phyloP scores from a whole-genome alignment of 163 green algal species.

The Scenedesmus sp. region DNA sequence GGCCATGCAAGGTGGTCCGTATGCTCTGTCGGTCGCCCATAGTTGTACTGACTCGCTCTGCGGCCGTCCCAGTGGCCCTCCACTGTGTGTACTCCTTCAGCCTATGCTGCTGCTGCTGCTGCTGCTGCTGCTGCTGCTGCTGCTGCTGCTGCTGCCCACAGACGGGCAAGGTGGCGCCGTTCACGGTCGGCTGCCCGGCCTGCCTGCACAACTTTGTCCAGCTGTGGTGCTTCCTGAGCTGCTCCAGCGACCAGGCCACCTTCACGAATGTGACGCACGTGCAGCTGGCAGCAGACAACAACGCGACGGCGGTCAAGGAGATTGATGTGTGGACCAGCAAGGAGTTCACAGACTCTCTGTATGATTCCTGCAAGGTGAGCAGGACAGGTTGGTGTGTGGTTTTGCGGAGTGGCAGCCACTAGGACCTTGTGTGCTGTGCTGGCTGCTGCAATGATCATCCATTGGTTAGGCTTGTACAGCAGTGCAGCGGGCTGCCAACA shows the following conservation, averaged over 20 bases:
- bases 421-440: too few species aligned
- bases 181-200: slow-evolving; percentile 92
- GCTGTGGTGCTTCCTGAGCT: slow-evolving; percentile 91
- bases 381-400: too few species aligned
- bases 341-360: slow-evolving; percentile 76
- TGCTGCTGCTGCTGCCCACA: slow-evolving; percentile 50
- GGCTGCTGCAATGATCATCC: too few species aligned
- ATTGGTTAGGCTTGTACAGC: too few species aligned
- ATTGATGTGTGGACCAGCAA: slow-evolving; percentile 47
- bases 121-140: neutral
- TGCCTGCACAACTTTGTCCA: slow-evolving; percentile 96
- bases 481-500: too few species aligned
- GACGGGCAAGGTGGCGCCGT: slow-evolving; percentile 82
- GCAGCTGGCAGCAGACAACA: slow-evolving; percentile 70
- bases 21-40: too few species aligned
- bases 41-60: too few species aligned
- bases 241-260: slow-evolving; percentile 82
- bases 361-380: slow-evolving; percentile 85
- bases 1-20: too few species aligned
- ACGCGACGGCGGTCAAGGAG: slow-evolving; percentile 63
- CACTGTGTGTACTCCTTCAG: too few species aligned
- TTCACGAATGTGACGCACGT: slow-evolving; percentile 89
- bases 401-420: too few species aligned
- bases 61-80: too few species aligned
- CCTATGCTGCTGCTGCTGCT: neutral